Evolutionary conservation across 2,329 filamentous ascomycete species (phyloP).

Genomic region (Apiospora sp.): DNA sequence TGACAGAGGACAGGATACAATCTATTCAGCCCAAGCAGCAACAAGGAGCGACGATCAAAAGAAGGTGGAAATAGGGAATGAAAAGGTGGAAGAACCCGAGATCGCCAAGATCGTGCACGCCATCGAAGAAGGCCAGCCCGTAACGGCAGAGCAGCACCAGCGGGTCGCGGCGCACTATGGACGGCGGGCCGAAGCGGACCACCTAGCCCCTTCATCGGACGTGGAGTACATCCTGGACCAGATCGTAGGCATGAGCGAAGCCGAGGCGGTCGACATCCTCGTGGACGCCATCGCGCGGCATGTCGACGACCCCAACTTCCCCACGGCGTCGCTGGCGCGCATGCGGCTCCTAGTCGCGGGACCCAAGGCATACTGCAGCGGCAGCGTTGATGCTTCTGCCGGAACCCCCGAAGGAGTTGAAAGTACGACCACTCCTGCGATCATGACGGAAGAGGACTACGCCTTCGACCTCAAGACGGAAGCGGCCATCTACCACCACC

Average conservation of each 20-base stretch:
- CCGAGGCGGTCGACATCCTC: slow-evolving; percentile 31
- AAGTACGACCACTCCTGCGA: neutral
- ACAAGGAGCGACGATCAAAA: neutral
- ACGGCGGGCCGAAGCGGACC: neutral
- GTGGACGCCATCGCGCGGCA: slow-evolving; percentile 33
- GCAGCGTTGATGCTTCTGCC: neutral
- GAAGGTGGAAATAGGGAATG: too few species aligned
- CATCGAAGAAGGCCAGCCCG: slow-evolving; percentile 7
- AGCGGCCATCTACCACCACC: slow-evolving; percentile 60
- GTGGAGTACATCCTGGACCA: slow-evolving; percentile 35
- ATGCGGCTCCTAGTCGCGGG: slow-evolving; percentile 36
- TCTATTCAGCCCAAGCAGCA: neutral
- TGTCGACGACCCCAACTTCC: slow-evolving; percentile 40
- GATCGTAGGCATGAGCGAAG: slow-evolving; percentile 37
- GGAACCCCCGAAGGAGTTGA: too few species aligned
- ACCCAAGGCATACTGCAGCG: slow-evolving; percentile 37
- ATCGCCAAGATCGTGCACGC: slow-evolving; percentile 6
- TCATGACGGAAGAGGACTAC: slow-evolving; percentile 36
- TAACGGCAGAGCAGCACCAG: slow-evolving; percentile 5
- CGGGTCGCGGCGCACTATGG: slow-evolving; percentile 15
- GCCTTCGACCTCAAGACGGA: slow-evolving; percentile 36
- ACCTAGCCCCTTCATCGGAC: slow-evolving; percentile 37
- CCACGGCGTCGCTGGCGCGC: slow-evolving; percentile 33
- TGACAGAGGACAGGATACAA: neutral
- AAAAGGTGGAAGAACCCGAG: neutral